Evolutionary conservation across 306 rosid genomes (phyloP), one percentile per base, ranked within the genome.

Genomic region (Quercus ilex): DNA sequence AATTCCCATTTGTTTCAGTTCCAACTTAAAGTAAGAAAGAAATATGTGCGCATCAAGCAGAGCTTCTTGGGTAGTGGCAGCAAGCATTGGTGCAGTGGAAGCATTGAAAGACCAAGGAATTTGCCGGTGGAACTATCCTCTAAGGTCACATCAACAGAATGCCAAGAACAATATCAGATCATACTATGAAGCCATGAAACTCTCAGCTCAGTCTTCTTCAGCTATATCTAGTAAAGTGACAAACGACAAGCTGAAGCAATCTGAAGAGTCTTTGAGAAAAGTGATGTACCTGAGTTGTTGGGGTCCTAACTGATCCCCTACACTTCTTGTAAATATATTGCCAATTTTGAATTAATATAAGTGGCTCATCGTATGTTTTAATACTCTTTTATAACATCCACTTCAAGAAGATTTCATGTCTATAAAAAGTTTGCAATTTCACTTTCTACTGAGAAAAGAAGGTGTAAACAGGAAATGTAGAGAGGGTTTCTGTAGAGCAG

Each of bases 61-160:
- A 46, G 81, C 78, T 38, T 82, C 53, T 12, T 49, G 81, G 85
- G 21, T 77, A 4, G 85, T 56, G 49, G 85, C 82, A 19, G 56
- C 71, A 41, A 82, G 81, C 30, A 65, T 82, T 31, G 85, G 82
- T 72, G 85, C 70, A 26, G 85, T 82, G 12, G 85, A 72, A 10
- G 85, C 82, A 51, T 20, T 82, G 70, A 82, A 82, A 63, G 82
- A 82, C 26, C 85, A 82, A 71, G 82, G 85, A 8, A 52, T 77
- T 38, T 82, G 85, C 13, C 64, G 78, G 69, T 82, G 82, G 85
- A 82, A 82, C 28, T 4, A 57, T n/a, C 57, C 82, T 33, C 33
- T 77, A 9, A 77, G 78, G 5, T 77, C 82, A 17, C 18, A 62
- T 20, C 80, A 82, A 4, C 85, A 82, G 17, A 74, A 82, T 28